These are phyloP conservation scores for Trypanosoma rangeli DNA, from an alignment of 208 protist species.

Conservation along the genomic window DNA sequence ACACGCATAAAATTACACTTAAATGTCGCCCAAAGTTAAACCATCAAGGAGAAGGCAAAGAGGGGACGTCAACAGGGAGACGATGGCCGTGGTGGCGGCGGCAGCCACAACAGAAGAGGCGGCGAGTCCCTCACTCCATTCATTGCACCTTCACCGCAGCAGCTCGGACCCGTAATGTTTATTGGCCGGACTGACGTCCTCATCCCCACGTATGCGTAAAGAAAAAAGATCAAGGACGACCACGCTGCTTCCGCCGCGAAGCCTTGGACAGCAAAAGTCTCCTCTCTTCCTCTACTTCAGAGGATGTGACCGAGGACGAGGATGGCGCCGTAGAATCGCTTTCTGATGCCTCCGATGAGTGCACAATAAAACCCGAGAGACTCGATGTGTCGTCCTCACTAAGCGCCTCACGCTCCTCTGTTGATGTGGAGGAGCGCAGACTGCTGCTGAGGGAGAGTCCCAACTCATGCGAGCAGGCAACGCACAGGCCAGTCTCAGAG, in stretches of 20 bases:
- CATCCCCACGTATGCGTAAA: too few relatives aligned
- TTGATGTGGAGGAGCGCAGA: constrained; percentile 69
- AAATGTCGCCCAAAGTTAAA: too few relatives aligned
- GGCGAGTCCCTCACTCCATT: too few relatives aligned
- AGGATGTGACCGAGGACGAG: background rate
- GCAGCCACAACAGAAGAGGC: too few relatives aligned
- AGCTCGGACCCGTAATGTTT: too few relatives aligned
- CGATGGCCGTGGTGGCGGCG: too few relatives aligned
- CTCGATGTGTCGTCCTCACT: constrained; percentile 35
- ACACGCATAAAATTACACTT: too few relatives aligned
- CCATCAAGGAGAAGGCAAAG: too few relatives aligned
- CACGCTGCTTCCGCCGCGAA: background rate
- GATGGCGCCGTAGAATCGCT: background rate
- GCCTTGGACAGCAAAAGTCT: background rate
- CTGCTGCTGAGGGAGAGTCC: constrained; percentile 24
- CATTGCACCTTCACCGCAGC: too few relatives aligned
- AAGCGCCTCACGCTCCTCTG: constrained; percentile 47
- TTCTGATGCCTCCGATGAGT: constrained; percentile 35
- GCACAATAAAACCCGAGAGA: constrained; percentile 61
- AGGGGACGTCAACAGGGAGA: too few relatives aligned
- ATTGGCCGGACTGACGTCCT: too few relatives aligned
- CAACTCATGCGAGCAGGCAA: constrained; percentile 32
- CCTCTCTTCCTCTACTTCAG: background rate
- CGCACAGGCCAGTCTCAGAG: constrained; percentile 28
- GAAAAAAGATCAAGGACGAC: background rate